Conservation (phyloP, 2,329 filamentous ascomycete species). For the Exserohilum rostratum region DNA sequence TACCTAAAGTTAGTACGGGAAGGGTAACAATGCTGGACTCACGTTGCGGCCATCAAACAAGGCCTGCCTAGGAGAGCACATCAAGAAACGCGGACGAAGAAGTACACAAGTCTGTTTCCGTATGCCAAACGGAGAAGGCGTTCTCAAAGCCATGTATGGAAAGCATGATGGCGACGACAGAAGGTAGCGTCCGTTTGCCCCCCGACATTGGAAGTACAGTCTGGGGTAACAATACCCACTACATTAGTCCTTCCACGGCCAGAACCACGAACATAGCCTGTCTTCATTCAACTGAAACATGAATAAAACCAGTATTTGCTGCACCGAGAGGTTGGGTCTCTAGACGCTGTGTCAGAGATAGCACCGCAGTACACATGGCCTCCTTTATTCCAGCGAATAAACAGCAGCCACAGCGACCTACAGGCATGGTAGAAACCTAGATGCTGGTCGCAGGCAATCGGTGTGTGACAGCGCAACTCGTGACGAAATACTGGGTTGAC, state of each 20-base stretch:
- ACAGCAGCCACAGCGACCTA: background rate
- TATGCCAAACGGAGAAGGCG: background rate
- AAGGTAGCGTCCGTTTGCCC: background rate
- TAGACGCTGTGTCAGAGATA: background rate
- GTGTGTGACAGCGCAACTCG: slow-evolving; percentile 31
- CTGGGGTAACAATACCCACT: background rate
- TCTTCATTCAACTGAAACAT: no score
- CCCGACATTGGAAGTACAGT: background rate
- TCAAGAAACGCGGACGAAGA: background rate
- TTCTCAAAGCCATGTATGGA: background rate
- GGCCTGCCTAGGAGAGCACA: background rate
- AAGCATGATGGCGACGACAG: background rate
- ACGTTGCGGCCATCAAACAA: slow-evolving; percentile 3
- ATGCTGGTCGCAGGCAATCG: slow-evolving; percentile 12
- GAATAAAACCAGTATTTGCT: background rate
- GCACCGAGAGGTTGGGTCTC: background rate
- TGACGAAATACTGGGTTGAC: slow-evolving; percentile 20
- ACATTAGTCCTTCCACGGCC: background rate
- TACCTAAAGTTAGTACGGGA: background rate
- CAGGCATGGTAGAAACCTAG: background rate
- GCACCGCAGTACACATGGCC: background rate
- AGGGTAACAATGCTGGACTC: slow-evolving; percentile 9
- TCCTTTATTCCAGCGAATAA: background rate
- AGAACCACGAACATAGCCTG: background rate
- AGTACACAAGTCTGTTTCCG: background rate